These are phyloP conservation scores for Theobroma grandiflorum DNA, from an alignment of 441 rosid species.

Conservation along the genomic window DNA sequence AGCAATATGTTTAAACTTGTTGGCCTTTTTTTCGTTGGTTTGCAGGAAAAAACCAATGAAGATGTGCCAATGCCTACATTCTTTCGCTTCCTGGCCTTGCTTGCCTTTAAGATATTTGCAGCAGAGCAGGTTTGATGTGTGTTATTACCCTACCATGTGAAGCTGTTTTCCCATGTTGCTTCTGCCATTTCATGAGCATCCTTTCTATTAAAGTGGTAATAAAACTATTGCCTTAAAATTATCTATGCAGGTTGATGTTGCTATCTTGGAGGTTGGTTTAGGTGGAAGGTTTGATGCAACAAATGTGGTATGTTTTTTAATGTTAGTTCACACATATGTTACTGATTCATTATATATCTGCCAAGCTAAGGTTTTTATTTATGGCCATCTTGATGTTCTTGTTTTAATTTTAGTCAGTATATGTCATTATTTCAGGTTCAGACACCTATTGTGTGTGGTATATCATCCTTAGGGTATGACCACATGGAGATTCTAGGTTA, in stretches of 20 bases:
- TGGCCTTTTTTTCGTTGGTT: slow-evolving; percentile 28
- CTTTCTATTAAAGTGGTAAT: slow-evolving; percentile 23
- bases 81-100: slow-evolving; percentile 91
- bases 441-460: slow-evolving; percentile 85
- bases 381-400: slow-evolving; percentile 10
- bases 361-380: not conserved
- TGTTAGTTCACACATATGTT: slow-evolving; percentile 27
- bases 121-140: slow-evolving; percentile 78
- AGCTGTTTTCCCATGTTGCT: slow-evolving; percentile 20
- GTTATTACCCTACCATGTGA: slow-evolving; percentile 3
- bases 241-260: slow-evolving; percentile 87
- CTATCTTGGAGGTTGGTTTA: slow-evolving; percentile 93
- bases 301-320: slow-evolving; percentile 72
- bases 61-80: slow-evolving; percentile 92
- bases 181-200: slow-evolving; percentile 24
- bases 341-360: slow-evolving; percentile 10
- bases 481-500: slow-evolving; percentile 99
- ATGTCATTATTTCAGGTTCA: slow-evolving; percentile 64
- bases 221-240: slow-evolving; percentile 29
- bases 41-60: slow-evolving; percentile 77
- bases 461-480: slow-evolving; percentile 94
- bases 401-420: slow-evolving; percentile 35
- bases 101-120: slow-evolving; percentile 94
- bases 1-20: slow-evolving; percentile 16
- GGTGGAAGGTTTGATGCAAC: slow-evolving; percentile 98